These are phyloP conservation scores for Hemisphaericaspora lyxosophila DNA, from an alignment of 1,139 yeast genomes.

Conservation along the genomic window DNA sequence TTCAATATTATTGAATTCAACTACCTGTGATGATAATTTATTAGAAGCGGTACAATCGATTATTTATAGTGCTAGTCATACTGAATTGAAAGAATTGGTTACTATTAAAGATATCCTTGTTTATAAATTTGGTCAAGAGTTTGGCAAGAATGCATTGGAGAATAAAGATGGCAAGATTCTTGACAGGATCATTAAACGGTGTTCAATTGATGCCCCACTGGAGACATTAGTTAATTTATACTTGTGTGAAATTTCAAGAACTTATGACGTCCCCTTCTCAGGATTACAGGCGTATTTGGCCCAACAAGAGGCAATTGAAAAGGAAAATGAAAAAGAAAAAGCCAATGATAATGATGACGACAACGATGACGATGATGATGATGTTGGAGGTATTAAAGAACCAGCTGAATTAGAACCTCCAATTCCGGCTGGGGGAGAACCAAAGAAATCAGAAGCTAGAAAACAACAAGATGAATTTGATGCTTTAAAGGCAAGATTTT, in stretches of 20 bases:
- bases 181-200: slow-evolving; percentile 59
- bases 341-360: slow-evolving; percentile 17
- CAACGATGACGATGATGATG: slow-evolving; percentile 18
- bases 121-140: slow-evolving; percentile 62
- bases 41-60: slow-evolving; percentile 75
- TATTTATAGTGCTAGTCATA: slow-evolving; percentile 66
- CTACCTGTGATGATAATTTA: slow-evolving; percentile 59
- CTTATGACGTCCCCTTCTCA: slow-evolving; percentile 75
- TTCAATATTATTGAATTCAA: slow-evolving; percentile 49
- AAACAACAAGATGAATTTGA: slow-evolving; percentile 35
- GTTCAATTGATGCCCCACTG: slow-evolving; percentile 68
- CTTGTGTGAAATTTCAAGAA: slow-evolving; percentile 75
- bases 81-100: slow-evolving; percentile 73
- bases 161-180: slow-evolving; percentile 59
- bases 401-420: slow-evolving; percentile 18
- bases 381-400: slow-evolving; percentile 20
- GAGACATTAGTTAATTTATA: slow-evolving; percentile 67
- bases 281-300: slow-evolving; percentile 43
- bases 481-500: slow-evolving; percentile 45
- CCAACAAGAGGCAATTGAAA: slow-evolving; percentile 21
- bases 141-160: slow-evolving; percentile 61
- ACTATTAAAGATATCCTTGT: slow-evolving; percentile 62
- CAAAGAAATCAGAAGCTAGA: slow-evolving; percentile 10
- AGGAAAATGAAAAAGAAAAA: slow-evolving; percentile 16
- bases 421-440: slow-evolving; percentile 15